A percentile compares a stretch with the other conserved stretches of the same genome.
Evolutionary conservation across 2,329 filamentous ascomycete genomes (phyloP).

Genomic region (Metarhizium sp.): DNA sequence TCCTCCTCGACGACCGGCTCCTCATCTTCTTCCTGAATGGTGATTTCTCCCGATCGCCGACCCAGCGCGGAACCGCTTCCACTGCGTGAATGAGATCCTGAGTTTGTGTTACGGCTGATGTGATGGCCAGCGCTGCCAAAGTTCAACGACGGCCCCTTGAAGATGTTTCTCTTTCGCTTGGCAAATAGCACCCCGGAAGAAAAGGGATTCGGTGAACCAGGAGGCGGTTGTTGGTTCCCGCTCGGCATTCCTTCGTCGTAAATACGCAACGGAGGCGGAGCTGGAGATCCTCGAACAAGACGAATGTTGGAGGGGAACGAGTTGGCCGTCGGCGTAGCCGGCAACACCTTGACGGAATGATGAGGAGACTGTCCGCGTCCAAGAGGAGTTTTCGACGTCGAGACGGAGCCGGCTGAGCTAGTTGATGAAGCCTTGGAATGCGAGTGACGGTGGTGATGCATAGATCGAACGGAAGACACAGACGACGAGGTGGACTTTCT

Average conservation of each 20-base stretch:
- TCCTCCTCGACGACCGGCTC: slow-evolving; percentile 28
- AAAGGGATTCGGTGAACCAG: slow-evolving; percentile 49
- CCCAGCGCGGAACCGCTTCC: slow-evolving; percentile 56
- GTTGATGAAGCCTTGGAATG: slow-evolving; percentile 94
- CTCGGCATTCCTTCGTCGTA: slow-evolving; percentile 52
- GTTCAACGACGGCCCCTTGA: slow-evolving; percentile 68
- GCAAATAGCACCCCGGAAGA: slow-evolving; percentile 63
- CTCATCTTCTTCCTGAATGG: slow-evolving; percentile 58
- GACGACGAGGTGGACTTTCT: slow-evolving; percentile 95
- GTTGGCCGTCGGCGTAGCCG: slow-evolving; percentile 68
- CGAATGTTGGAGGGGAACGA: slow-evolving; percentile 81
- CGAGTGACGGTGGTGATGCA: slow-evolving; percentile 76
- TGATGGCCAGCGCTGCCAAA: slow-evolving; percentile 32
- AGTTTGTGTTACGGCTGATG: slow-evolving; percentile 27
- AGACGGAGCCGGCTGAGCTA: slow-evolving; percentile 69
- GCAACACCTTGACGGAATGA: slow-evolving; percentile 88
- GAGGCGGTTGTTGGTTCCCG: slow-evolving; percentile 25
- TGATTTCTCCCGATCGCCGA: slow-evolving; percentile 62
- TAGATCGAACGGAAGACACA: slow-evolving; percentile 83
- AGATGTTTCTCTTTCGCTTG: slow-evolving; percentile 69
- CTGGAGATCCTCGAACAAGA: slow-evolving; percentile 55
- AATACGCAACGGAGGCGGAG: slow-evolving; percentile 38
- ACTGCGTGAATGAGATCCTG: slow-evolving; percentile 41
- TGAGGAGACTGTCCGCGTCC: slow-evolving; percentile 67
- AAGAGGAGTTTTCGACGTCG: slow-evolving; percentile 58